phyloP scores from a whole-genome alignment of 1,284 basidiomycete species.

The Athelia sp. region DNA sequence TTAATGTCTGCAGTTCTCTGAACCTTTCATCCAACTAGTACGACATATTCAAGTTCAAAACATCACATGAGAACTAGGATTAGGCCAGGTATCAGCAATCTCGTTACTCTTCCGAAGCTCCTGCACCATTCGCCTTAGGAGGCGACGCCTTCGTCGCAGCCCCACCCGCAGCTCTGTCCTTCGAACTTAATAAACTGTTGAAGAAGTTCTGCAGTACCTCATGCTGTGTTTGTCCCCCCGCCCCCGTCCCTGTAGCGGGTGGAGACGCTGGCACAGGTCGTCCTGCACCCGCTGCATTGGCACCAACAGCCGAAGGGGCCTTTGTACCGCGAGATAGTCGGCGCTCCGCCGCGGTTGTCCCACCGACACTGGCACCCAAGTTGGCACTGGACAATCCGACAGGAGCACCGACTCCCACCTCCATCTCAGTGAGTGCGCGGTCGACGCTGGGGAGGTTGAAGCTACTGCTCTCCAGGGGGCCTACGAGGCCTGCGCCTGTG shows the following conservation, averaged over 20 bases:
- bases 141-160: slow-evolving; percentile 7
- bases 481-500: slow-evolving; percentile 69
- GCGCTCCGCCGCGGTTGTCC: slow-evolving; percentile 12
- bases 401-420: slow-evolving; percentile 43
- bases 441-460: slow-evolving; percentile 84
- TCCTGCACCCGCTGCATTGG: not conserved
- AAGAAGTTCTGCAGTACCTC: slow-evolving; percentile 86
- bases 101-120: not conserved
- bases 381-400: slow-evolving; percentile 3
- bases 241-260: not conserved
- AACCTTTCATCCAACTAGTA: not conserved
- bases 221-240: slow-evolving; percentile 63
- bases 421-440: slow-evolving; percentile 82
- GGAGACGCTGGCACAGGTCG: not conserved
- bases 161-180: slow-evolving; percentile 37
- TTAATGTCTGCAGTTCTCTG: not conserved
- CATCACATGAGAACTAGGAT: not conserved
- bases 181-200: slow-evolving; percentile 70
- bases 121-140: slow-evolving; percentile 27
- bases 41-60: not conserved
- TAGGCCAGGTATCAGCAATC: too few relatives aligned
- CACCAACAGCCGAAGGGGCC: slow-evolving; percentile 26
- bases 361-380: slow-evolving; percentile 1
- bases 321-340: slow-evolving; percentile 7
- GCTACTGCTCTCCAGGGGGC: slow-evolving; percentile 80